Evolutionary conservation across 2,329 filamentous ascomycete genomes (phyloP), one percentile per base, ranked within the genome.

Genomic region (Colletotrichum somersetense): DNA sequence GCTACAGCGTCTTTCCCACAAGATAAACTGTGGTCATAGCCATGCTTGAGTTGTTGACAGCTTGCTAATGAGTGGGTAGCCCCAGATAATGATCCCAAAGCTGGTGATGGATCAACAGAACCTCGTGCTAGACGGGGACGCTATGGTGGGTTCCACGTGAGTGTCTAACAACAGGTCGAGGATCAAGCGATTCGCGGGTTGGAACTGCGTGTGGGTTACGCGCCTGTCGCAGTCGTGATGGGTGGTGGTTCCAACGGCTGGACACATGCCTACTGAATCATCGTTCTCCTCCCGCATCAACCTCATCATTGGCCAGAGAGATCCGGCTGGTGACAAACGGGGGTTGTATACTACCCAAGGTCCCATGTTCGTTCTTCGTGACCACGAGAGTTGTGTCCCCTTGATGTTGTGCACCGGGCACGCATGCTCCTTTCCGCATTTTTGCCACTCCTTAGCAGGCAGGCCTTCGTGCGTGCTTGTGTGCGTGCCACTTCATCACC

Each of bases 1-100:
- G 44, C 52, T 42, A 46, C 26, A 33, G 56, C 62, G 59, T 58
- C 59, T 57, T 64, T 72, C 59, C 66, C 69, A 63, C 71, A 69
- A 57, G 55, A 73, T 73, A 66, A 58, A 61, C 57, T 56, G 58
- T 73, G 71, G 73, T 73, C 73, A 67, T 61, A 73, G 73, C 71
- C 71, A 65, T 73, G 56, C 66, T 74, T 57, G 63, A 62, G 53
- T 58, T 38, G 69, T 38, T 56, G 40, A 18, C 38, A 7, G 42
- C 42, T 0, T 40, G 20, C 30, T 55, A 64, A 40, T 14, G 38
- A 40, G 69, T 52, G 69, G 59, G 40, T 59, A 55, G 50, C 69
- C 69, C 69, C 69, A 72, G 66, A 69, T 69, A 55, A 61, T 72
- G 59, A 64, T 72, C 46, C 69, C 48, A 26, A 69, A 69, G 66